These are phyloP conservation scores for Harrya chromipes DNA, from an alignment of 768 basidiomycete species.

Conservation along the genomic window DNA sequence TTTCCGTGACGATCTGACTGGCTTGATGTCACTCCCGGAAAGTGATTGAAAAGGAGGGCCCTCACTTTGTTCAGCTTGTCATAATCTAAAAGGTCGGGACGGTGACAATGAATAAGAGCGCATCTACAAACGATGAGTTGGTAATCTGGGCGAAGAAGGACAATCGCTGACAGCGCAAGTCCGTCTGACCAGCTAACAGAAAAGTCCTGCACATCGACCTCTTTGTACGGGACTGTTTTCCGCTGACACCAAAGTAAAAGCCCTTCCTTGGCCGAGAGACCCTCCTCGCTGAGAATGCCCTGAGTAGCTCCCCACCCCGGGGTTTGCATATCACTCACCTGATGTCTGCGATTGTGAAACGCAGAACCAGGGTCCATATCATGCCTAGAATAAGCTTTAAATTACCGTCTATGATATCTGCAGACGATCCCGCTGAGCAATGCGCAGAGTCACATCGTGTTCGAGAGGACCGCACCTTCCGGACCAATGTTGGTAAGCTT, in stretches of 20 bases:
- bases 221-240: slow-evolving; percentile 87
- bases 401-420: slow-evolving; percentile 99
- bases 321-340: slow-evolving; percentile 53
- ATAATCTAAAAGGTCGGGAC: slow-evolving; percentile 93
- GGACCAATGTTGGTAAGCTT: slow-evolving; percentile 98
- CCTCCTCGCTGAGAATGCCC: slow-evolving; percentile 74
- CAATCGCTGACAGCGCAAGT: slow-evolving; percentile 73
- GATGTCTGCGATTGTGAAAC: slow-evolving; percentile 98
- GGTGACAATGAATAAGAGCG: slow-evolving; percentile 95
- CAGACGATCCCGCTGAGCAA: slow-evolving; percentile 6
- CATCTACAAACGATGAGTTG: slow-evolving; percentile 54
- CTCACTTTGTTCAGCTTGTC: slow-evolving; percentile 77
- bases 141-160: not conserved
- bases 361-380: slow-evolving; percentile 98
- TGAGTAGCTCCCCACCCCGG: slow-evolving; percentile 5
- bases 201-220: slow-evolving; percentile 94
- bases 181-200: slow-evolving; percentile 93
- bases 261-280: slow-evolving; percentile 97
- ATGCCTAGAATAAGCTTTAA: slow-evolving; percentile 96
- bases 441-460: not conserved
- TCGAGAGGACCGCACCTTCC: slow-evolving; percentile 56
- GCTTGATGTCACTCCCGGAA: slow-evolving; percentile 9
- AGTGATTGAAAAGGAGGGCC: not conserved
- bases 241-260: slow-evolving; percentile 97
- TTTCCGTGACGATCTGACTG: slow-evolving; percentile 79